Base-by-base conservation (phyloP, 2,329 filamentous ascomycete genomes). In the Cladophialophora exuberans region DNA sequence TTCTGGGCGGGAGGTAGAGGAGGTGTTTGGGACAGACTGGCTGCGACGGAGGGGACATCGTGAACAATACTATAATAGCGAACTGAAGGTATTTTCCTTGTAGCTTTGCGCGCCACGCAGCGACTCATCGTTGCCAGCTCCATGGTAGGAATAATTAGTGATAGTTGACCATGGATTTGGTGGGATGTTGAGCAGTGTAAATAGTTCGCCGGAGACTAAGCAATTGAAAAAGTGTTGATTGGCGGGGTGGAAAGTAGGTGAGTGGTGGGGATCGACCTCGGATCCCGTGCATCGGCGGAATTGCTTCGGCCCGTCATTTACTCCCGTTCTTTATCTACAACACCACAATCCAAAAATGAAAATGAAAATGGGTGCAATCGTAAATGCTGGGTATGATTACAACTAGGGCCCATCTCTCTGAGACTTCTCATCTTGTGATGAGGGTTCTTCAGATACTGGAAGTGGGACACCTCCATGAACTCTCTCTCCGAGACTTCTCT, bases 1-100 rank as follows among this genome's bases (percentile, higher is more conserved):
- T 51, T 20, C 44, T 52, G 44, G 13, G 61, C 46, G 22, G 44
- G 44, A 22, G 62, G 54, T 47, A 59, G 59, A 28, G 61, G 62
- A 36, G 55, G 41, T 23, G 46, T 57, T 38, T 57, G 57, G 33
- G 41, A 49, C 26, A 63, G 48, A 26, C 55, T 54, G 22, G 52
- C 59, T 20, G 58, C 47, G 9, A 35, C 52, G 38, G 54, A 52
- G 35, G 62, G 62, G 10, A 64, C 53, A 53, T 64, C 62, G 52
- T 64, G 62, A n/a, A 64, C 62, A 15, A 61, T 62, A 52, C 62
- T 64, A 48, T 63, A 64, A 41, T 50, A 52, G 30, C 62, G 52
- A 7, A 46, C 48, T 6, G 54, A 52, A 15, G 52, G 25, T 9
- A 48, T 33, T n/a, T 53, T 54, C n/a, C 50, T 55, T 20, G 53